Evolutionary conservation across 2,329 filamentous ascomycete species (phyloP).

Genomic region (Beauveria asiatica): DNA sequence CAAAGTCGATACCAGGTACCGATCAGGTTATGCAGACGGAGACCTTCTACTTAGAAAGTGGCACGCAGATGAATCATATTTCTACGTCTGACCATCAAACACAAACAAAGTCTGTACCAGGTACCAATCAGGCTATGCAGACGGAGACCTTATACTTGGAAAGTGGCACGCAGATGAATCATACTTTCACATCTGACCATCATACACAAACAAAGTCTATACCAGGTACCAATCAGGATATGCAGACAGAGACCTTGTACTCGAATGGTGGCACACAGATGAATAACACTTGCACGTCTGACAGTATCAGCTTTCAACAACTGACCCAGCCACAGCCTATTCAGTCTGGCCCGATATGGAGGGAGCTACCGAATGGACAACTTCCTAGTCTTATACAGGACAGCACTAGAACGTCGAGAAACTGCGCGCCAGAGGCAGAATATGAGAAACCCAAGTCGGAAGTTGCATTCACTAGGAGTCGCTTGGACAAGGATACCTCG

Average conservation of each 20-base stretch:
- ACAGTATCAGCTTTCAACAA: too few species aligned
- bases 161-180: background rate
- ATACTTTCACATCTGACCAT: background rate
- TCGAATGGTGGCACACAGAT: background rate
- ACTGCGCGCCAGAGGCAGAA: too few species aligned
- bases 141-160: background rate
- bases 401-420: too few species aligned
- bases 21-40: background rate
- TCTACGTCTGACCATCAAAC: background rate
- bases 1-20: too few species aligned
- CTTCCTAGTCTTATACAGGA: too few species aligned
- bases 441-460: too few species aligned
- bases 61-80: background rate
- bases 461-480: too few species aligned
- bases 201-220: background rate
- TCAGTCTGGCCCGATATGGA: too few species aligned
- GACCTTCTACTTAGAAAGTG: background rate
- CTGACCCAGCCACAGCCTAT: background rate
- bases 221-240: background rate
- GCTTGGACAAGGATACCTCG: too few species aligned
- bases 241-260: background rate
- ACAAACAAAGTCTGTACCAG: background rate
- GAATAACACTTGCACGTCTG: too few species aligned
- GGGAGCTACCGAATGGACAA: too few species aligned
- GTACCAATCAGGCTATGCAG: background rate